Percentiles rank a stretch among this genome's conserved stretches.
These are phyloP conservation scores for Vaccinium darrowii DNA, from an alignment of 148 eudicot species.

Conservation along the genomic window DNA sequence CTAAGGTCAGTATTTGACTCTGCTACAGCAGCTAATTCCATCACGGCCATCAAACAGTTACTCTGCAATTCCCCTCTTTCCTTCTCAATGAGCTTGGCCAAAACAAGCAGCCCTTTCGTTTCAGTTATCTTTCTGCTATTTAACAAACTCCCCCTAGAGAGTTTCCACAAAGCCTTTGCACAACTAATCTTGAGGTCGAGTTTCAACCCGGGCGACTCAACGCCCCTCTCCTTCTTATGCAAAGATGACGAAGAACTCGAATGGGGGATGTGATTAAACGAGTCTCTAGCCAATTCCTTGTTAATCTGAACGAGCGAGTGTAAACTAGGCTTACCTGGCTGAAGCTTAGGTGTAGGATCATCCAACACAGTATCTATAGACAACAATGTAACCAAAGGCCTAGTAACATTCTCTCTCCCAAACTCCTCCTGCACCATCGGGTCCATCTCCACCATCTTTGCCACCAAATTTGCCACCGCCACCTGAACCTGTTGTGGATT, in stretches of 20 bases:
- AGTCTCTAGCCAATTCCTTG: constrained; percentile 43
- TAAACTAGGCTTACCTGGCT: constrained; percentile 39
- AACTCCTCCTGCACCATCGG: constrained; percentile 61
- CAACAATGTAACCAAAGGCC: constrained; percentile 62
- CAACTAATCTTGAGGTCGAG: constrained; percentile 49
- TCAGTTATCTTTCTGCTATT: constrained; percentile 77
- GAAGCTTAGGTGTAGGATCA: constrained; percentile 39
- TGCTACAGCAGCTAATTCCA: constrained; percentile 78
- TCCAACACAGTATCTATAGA: constrained; percentile 52
- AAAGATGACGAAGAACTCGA: constrained; percentile 41
- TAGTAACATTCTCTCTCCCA: constrained; percentile 63
- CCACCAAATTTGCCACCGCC: constrained; percentile 54
- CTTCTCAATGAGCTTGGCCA: constrained; percentile 67
- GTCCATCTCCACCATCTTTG: constrained; percentile 59
- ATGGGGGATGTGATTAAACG: constrained; percentile 22
- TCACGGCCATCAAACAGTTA: constrained; percentile 59
- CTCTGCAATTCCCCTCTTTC: constrained; percentile 55
- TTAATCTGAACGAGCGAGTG: constrained; percentile 62
- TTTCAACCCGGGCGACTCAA: constrained; percentile 53
- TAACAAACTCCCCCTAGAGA: constrained; percentile 51
- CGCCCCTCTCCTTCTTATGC: constrained; percentile 46
- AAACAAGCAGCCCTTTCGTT: constrained; percentile 65
- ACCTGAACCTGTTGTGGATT: constrained; percentile 38
- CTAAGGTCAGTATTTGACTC: constrained; percentile 59
- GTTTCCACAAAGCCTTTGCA: constrained; percentile 60